phyloP scores from a whole-genome alignment of 192 early-diverging fungal species.

The Hyaloraphidium curvatum region DNA sequence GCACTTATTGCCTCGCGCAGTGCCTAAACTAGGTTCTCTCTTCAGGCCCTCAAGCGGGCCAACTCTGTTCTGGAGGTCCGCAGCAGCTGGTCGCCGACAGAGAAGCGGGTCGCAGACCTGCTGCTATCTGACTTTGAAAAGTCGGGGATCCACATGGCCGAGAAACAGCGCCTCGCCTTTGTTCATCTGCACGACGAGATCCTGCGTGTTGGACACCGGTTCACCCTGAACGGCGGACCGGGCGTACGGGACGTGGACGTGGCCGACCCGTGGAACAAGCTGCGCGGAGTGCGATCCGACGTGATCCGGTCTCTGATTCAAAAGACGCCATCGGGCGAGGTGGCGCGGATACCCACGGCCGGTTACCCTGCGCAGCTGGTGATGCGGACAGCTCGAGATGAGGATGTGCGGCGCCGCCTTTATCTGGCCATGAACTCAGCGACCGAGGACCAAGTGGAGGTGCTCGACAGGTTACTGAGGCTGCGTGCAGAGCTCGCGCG shows the following conservation, averaged over 20 bases:
- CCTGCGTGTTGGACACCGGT: conserved; percentile 50
- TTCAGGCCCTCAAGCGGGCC: conserved; percentile 42
- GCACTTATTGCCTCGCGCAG: too few species aligned
- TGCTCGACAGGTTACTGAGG: conserved; percentile 54
- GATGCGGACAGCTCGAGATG: conserved; percentile 37
- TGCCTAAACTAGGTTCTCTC: background rate
- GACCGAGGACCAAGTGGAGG: conserved; percentile 31
- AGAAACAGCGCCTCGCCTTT: conserved; percentile 41
- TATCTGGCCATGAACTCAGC: conserved; percentile 61
- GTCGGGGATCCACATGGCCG: conserved; percentile 74
- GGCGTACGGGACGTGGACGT: conserved; percentile 9
- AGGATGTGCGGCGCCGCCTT: conserved; percentile 42
- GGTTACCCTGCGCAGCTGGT: conserved; percentile 37
- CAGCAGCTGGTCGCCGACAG: conserved; percentile 37
- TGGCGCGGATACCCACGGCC: conserved; percentile 34
- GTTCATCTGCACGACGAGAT: conserved; percentile 70
- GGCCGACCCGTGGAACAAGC: conserved; percentile 9
- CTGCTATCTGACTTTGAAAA: conserved; percentile 87
- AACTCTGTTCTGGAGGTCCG: conserved; percentile 35
- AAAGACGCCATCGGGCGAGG: conserved; percentile 7
- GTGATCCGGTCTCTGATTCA: background rate
- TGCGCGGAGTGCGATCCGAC: conserved; percentile 13
- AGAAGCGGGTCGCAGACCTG: conserved; percentile 53
- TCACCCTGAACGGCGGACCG: conserved; percentile 21
- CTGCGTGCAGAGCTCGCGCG: conserved; percentile 52